Percentiles rank a stretch among this genome's conserved stretches.
phyloP scores from a whole-genome alignment of 2,329 filamentous ascomycete genomes.

The Nannizzia gypsea region DNA sequence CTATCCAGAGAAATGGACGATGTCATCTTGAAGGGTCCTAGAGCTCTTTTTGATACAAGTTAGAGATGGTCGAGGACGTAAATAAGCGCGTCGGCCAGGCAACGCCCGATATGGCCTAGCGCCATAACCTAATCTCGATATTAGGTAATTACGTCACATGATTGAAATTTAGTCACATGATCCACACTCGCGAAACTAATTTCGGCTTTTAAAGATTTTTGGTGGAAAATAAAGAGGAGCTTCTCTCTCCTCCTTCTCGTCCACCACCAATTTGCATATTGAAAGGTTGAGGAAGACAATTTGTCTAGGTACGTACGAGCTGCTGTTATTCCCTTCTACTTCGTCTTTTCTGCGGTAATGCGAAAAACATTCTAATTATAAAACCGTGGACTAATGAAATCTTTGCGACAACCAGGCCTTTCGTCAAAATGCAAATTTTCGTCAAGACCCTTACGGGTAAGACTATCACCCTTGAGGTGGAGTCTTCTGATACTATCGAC shows the following conservation, averaged over 20 bases:
- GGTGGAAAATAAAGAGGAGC: background rate
- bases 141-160: background rate
- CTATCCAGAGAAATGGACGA: background rate
- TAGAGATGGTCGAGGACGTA: conserved; percentile 4
- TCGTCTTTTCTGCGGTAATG: background rate
- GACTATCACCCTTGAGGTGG: conserved; percentile 99
- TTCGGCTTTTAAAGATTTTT: background rate
- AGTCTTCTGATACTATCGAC: conserved; percentile 99
- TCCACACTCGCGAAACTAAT: conserved; percentile 25
- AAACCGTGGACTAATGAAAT: background rate
- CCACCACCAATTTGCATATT: conserved; percentile 23
- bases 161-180: conserved; percentile 12
- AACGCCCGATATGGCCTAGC: conserved; percentile 13
- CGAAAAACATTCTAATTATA: background rate
- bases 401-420: conserved; percentile 27
- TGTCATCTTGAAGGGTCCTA: background rate
- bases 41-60: background rate
- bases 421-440: conserved; percentile 43
- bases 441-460: conserved; percentile 81
- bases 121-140: background rate
- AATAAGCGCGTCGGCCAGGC: conserved; percentile 14
- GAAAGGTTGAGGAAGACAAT: conserved; percentile 51
- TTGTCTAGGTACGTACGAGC: conserved; percentile 43
- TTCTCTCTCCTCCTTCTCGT: conserved; percentile 12
- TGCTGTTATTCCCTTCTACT: no score